Percentiles rank a stretch among this genome's conserved stretches.
These are phyloP conservation scores for Aquanectria penicillioides DNA, from an alignment of 2,329 filamentous ascomycete species.

Conservation along the genomic window DNA sequence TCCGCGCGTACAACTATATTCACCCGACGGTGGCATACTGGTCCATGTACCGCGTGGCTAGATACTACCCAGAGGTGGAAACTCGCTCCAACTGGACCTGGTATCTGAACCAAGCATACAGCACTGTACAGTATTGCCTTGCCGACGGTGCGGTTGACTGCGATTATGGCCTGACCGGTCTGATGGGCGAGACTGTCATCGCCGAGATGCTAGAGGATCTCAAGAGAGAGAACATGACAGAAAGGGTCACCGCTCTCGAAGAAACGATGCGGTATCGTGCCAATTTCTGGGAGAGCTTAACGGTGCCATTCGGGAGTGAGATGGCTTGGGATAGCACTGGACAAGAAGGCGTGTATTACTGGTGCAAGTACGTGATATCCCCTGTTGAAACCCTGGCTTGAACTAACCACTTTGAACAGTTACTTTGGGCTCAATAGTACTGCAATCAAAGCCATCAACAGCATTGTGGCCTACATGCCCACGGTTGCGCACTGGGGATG, in stretches of 20 bases:
- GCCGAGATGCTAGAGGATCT: conserved; percentile 63
- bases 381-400: no score
- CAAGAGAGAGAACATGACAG: conserved; percentile 54
- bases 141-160: conserved; percentile 45
- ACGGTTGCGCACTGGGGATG: conserved; percentile 70
- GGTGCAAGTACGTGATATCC: conserved; percentile 53
- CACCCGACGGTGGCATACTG: conserved; percentile 66
- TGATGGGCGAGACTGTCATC: conserved; percentile 70
- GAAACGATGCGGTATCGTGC: conserved; percentile 60
- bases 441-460: conserved; percentile 60
- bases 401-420: conserved; percentile 32
- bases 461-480: conserved; percentile 66
- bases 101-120: conserved; percentile 65
- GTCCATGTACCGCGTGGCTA: conserved; percentile 64
- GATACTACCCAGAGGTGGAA: conserved; percentile 57
- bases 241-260: conserved; percentile 53
- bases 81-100: conserved; percentile 57
- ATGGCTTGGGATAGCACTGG: conserved; percentile 72
- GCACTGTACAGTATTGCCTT: conserved; percentile 55
- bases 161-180: conserved; percentile 56
- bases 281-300: conserved; percentile 58
- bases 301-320: conserved; percentile 67
- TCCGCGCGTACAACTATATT: conserved; percentile 68
- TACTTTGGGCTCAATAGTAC: conserved; percentile 59
- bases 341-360: conserved; percentile 70